Evolutionary conservation across 345 rosid species (phyloP).

Genomic region (Boechera divaricarpa): DNA sequence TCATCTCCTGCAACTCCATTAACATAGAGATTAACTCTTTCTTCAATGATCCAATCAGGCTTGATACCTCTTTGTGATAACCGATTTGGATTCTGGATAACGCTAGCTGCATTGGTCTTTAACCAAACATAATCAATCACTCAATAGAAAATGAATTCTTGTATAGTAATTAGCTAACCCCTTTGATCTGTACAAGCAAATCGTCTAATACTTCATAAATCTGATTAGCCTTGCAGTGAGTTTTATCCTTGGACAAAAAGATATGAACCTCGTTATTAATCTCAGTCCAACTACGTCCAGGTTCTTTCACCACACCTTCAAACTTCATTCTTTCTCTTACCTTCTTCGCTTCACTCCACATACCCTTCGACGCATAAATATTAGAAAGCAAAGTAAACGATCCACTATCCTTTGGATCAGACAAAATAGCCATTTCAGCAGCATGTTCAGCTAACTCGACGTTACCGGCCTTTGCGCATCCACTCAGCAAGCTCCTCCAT

Average conservation of each 20-base stretch:
- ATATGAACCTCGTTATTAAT: constrained; percentile 50
- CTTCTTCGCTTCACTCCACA: constrained; percentile 70
- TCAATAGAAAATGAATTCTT: background rate
- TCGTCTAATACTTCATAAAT: constrained; percentile 52
- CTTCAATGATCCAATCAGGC: constrained; percentile 15
- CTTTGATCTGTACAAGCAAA: constrained; percentile 59
- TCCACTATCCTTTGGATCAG: constrained; percentile 69
- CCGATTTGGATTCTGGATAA: constrained; percentile 4
- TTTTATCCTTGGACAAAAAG: constrained; percentile 63
- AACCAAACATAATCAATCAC: constrained; percentile 11
- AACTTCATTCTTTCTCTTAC: constrained; percentile 70
- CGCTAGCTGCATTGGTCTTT: constrained; percentile 16
- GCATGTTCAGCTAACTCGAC: constrained; percentile 66
- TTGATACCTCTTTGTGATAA: background rate
- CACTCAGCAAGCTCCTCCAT: constrained; percentile 81
- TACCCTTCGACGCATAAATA: constrained; percentile 67
- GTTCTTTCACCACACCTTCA: constrained; percentile 69
- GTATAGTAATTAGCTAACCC: constrained; percentile 30
- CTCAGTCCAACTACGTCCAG: constrained; percentile 78
- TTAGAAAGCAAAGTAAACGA: constrained; percentile 68
- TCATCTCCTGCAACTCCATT: constrained; percentile 18
- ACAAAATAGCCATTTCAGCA: constrained; percentile 68
- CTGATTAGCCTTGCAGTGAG: constrained; percentile 48
- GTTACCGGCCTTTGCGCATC: constrained; percentile 56
- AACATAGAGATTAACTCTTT: constrained; percentile 8